Evolutionary conservation across 352 stramenopile genomes (phyloP).

Genomic region (Phytophthora pseudosyringae): DNA sequence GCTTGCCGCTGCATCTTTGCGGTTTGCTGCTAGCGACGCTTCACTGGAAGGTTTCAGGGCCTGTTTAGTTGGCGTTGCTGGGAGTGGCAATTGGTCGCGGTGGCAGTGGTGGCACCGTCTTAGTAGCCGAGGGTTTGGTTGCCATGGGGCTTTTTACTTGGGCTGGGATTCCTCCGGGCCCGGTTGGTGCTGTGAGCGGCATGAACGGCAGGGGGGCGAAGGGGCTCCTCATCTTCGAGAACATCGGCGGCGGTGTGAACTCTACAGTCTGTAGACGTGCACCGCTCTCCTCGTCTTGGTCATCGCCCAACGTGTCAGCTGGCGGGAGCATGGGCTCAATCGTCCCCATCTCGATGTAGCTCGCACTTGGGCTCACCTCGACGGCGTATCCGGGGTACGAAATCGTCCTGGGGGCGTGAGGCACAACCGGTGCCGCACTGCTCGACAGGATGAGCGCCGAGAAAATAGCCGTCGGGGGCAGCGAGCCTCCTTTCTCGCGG

Average conservation of each 20-base stretch:
- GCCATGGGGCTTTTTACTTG: constrained; percentile 13
- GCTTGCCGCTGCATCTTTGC: constrained; percentile 26
- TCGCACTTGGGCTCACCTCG: constrained; percentile 58
- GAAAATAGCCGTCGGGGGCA: constrained; percentile 44
- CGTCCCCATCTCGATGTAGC: constrained; percentile 62
- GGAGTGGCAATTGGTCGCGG: constrained; percentile 10
- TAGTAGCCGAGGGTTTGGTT: constrained; percentile 13
- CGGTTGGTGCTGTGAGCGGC: not conserved
- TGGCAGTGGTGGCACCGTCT: constrained; percentile 23
- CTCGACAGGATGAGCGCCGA: constrained; percentile 31
- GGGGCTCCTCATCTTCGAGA: constrained; percentile 42
- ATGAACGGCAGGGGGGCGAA: constrained; percentile 27
- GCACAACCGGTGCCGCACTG: constrained; percentile 31
- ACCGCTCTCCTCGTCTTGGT: constrained; percentile 1
- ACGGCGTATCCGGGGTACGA: constrained; percentile 53
- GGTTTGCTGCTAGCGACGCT: constrained; percentile 19
- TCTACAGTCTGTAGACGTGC: constrained; percentile 22
- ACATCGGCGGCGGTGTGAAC: constrained; percentile 57
- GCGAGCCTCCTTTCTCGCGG: constrained; percentile 26
- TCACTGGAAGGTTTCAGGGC: constrained; percentile 24
- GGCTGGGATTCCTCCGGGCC: not conserved
- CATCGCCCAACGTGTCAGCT: constrained; percentile 19
- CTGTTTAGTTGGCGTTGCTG: not conserved
- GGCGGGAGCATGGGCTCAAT: constrained; percentile 61
- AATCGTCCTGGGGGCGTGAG: constrained; percentile 43